Base-by-base conservation (phyloP, 1,139 yeast species). In the Nakaseomyces sp. region DNA sequence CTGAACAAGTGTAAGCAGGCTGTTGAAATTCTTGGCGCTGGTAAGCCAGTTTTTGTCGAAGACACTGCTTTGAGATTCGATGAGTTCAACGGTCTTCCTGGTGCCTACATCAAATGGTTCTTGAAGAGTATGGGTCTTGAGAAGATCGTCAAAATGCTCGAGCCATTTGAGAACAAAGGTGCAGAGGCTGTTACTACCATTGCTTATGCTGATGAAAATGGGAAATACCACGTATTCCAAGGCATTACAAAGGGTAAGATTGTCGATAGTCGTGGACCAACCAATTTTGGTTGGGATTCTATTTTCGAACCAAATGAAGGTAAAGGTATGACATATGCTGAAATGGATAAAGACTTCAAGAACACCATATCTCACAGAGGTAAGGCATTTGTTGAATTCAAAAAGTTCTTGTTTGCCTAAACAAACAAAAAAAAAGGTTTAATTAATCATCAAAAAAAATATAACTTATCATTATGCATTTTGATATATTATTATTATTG, bases 241-340 rank as follows among this genome's bases (percentile, higher is more conserved):
- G 99, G 98, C 3, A 66, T 79, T 37, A 86, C 95, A 3, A 70
- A 75, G 15, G 99, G 99, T 10, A 65, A 57, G 8, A 88, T 93
- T 54, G 97, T 89, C 4, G 67, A 68, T 13, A 54, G 65, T 45
- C 75, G 94, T 53, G 95, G 97, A 3, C 80, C 85, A 19, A 72
- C 78, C 19, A 74, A 76, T 48, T 93, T 93, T 61, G 98, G 99
- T 3, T 93, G 96, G 95, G 96, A 91, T 66, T 81, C 96, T 5
- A 70, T 86, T 41, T 91, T 91, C 64, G 74, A 81, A 66, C 97
- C 98, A 2, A 72, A 66, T 47, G 66, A 70, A 13, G 61, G 60
- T 10, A 57, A 53, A 41, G 64, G 64, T 16, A 65, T 79, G 60
- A 89, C 97, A 0, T 86, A 83, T 61, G 97, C 97, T n/a, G 96